These are phyloP conservation scores for Rubroboletus satanas DNA, from an alignment of 768 basidiomycete genomes.

Conservation along the genomic window DNA sequence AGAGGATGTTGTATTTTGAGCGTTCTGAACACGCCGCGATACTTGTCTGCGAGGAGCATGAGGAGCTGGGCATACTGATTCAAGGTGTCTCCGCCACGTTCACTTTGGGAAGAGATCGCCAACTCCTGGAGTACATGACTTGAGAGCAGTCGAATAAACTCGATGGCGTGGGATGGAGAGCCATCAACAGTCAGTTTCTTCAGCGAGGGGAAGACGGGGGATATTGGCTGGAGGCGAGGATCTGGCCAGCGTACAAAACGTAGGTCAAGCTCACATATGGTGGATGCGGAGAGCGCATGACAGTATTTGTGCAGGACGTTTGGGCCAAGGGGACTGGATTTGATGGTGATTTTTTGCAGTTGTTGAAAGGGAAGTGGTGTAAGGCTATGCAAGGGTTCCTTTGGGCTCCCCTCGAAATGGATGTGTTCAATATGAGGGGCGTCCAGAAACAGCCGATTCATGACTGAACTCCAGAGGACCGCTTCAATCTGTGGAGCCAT, in stretches of 20 bases:
- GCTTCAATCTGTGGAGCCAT: slow-evolving; percentile 11
- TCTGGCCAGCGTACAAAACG: slow-evolving; percentile 25
- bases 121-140: slow-evolving; percentile 18
- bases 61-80: slow-evolving; percentile 17
- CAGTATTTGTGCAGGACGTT: slow-evolving; percentile 26
- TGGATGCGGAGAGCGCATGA: slow-evolving; percentile 18
- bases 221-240: slow-evolving; percentile 11
- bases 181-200: slow-evolving; percentile 21
- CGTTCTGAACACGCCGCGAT: slow-evolving; percentile 17
- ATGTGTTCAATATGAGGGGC: slow-evolving; percentile 21
- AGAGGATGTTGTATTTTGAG: slow-evolving; percentile 19
- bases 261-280: slow-evolving; percentile 20
- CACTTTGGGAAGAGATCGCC: slow-evolving; percentile 15
- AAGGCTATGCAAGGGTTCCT: slow-evolving; percentile 12
- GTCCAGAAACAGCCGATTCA: slow-evolving; percentile 18
- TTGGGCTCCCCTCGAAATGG: slow-evolving; percentile 25
- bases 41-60: slow-evolving; percentile 22
- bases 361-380: slow-evolving; percentile 17
- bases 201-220: slow-evolving; percentile 22
- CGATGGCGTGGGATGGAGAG: slow-evolving; percentile 17
- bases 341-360: slow-evolving; percentile 20
- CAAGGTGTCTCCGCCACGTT: slow-evolving; percentile 7
- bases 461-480: slow-evolving; percentile 19
- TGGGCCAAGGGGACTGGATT: slow-evolving; percentile 20
- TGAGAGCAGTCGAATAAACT: slow-evolving; percentile 20